Percentiles rank a stretch among this genome's conserved stretches.
Conservation (phyloP, 495 filamentous ascomycete species). For the Podospora pseudopauciseta region DNA sequence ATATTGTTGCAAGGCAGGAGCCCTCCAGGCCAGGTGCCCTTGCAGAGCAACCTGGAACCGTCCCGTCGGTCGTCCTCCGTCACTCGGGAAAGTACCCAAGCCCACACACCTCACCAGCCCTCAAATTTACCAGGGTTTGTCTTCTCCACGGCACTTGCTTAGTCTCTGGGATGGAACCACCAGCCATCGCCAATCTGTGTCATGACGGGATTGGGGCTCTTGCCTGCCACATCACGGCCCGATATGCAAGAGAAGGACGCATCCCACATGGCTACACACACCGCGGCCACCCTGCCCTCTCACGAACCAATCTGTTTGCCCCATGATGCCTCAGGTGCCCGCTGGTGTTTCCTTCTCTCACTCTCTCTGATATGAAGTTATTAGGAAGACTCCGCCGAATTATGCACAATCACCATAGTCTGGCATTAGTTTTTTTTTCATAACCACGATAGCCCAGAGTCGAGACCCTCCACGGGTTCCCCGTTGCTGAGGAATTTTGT, state of each 20-base stretch:
- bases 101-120: background rate
- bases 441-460: background rate
- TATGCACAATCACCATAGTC: background rate
- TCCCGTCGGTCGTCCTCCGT: background rate
- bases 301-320: background rate
- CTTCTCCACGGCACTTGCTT: background rate
- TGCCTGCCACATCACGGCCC: conserved; percentile 19
- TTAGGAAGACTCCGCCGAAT: background rate
- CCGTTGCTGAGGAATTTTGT: background rate
- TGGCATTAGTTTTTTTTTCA: background rate
- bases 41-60: background rate
- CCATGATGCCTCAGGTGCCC: background rate
- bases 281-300: background rate
- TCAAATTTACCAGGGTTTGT: background rate
- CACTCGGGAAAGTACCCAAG: background rate
- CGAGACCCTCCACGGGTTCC: background rate
- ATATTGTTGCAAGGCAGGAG: background rate
- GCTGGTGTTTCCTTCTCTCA: background rate
- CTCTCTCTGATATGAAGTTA: background rate
- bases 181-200: background rate
- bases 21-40: background rate
- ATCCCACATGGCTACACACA: conserved; percentile 7
- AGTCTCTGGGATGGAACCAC: background rate
- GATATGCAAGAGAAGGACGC: conserved; percentile 10
- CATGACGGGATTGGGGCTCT: conserved; percentile 7